Evolutionary conservation across 345 rosid species (phyloP).

Genomic region (Populus pruinosa): DNA sequence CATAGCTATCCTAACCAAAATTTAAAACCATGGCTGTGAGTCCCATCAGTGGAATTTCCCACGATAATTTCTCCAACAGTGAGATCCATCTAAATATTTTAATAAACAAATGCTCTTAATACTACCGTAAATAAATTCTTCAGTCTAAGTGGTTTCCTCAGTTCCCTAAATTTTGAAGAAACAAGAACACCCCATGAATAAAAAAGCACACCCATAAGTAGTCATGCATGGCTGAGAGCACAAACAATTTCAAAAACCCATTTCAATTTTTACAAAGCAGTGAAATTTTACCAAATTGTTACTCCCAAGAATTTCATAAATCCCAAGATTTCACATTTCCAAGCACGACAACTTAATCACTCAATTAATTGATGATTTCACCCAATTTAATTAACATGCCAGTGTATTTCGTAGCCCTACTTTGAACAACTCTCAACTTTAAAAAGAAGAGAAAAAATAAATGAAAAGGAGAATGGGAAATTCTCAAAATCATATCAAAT

Average conservation of each 20-base stretch:
- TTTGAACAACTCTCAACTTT: not conserved
- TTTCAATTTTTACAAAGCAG: not conserved
- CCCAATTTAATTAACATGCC: not conserved
- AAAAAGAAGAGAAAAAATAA: not conserved
- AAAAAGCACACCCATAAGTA: not conserved
- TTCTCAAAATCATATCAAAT: slow-evolving; percentile 3
- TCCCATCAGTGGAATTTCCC: not conserved
- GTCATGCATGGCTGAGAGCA: too few species aligned
- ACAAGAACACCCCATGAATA: not conserved
- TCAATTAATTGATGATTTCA: not conserved
- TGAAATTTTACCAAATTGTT: not conserved
- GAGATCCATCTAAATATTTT: not conserved
- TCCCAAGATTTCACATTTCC: not conserved
- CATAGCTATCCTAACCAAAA: not conserved
- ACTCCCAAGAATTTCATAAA: not conserved
- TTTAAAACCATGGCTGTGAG: not conserved
- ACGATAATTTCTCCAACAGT: not conserved
- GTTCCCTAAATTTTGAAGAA: not conserved
- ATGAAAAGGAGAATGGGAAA: not conserved
- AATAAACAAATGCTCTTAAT: not conserved
- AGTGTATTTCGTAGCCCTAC: not conserved
- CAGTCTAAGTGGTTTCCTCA: not conserved
- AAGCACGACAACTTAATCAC: not conserved
- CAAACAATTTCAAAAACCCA: not conserved
- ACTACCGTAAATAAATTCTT: not conserved